These are phyloP conservation scores for Trichosanthes truncata DNA, from an alignment of 306 rosid genomes.

Conservation along the genomic window DNA sequence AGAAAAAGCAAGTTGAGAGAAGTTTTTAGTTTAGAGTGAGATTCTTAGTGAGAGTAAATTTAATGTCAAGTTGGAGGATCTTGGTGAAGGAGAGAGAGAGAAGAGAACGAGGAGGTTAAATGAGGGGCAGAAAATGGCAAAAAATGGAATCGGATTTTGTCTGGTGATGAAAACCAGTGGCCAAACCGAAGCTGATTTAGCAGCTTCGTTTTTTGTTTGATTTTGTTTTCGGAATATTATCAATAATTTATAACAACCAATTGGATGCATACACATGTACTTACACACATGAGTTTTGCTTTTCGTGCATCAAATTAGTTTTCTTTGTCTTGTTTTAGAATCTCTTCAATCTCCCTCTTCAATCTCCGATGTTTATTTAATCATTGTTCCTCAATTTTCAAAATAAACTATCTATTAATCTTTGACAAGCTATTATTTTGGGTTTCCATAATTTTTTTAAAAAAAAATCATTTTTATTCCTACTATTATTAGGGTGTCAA, in stretches of 20 bases:
- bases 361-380: neutral
- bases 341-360: neutral
- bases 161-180: neutral
- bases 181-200: neutral
- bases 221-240: neutral
- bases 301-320: neutral
- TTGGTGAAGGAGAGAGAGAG: neutral
- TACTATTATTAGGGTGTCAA: too few species aligned
- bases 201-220: neutral
- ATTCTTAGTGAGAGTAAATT: neutral
- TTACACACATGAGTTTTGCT: neutral
- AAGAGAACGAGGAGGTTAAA: neutral
- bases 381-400: too few species aligned
- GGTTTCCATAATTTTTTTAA: too few species aligned
- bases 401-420: too few species aligned
- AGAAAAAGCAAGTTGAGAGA: neutral
- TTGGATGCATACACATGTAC: neutral
- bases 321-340: neutral
- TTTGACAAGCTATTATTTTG: too few species aligned
- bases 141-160: neutral
- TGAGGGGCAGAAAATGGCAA: neutral
- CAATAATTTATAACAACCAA: neutral
- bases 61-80: neutral
- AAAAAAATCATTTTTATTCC: too few species aligned
- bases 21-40: neutral